Evolutionary conservation across 2,329 filamentous ascomycete species (phyloP).

Genomic region (Alternaria ethzedia): DNA sequence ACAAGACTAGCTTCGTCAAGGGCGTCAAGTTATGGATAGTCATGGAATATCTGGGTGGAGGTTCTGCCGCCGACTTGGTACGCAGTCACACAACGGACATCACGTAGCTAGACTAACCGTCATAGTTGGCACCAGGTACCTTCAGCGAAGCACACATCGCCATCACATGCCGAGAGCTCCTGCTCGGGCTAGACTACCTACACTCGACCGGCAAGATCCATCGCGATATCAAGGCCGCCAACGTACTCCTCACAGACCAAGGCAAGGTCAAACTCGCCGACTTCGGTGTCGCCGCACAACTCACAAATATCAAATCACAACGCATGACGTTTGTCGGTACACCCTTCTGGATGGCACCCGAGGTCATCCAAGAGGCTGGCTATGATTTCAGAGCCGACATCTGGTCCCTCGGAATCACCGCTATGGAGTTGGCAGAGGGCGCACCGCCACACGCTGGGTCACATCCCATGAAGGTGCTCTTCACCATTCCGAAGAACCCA

Average conservation of each 20-base stretch:
- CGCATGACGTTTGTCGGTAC: constrained; percentile 99
- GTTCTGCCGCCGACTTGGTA: constrained; percentile 93
- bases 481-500: constrained; percentile 90
- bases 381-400: constrained; percentile 99
- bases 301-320: constrained; percentile 97
- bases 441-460: constrained; percentile 95
- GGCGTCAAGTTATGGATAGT: constrained; percentile 99
- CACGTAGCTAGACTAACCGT: constrained; percentile 24
- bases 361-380: constrained; percentile 96
- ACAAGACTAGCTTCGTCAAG: constrained; percentile 94
- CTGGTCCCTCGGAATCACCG: constrained; percentile 95
- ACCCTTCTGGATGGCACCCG: constrained; percentile 98
- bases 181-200: constrained; percentile 89
- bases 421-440: constrained; percentile 87
- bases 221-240: constrained; percentile 95
- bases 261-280: constrained; percentile 96
- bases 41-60: constrained; percentile 96
- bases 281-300: constrained; percentile 94
- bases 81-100: constrained; percentile 24
- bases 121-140: constrained; percentile 82
- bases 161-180: constrained; percentile 89
- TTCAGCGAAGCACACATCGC: constrained; percentile 92
- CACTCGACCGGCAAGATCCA: constrained; percentile 96
- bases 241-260: constrained; percentile 86
- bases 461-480: constrained; percentile 97